A percentile compares a stretch with the other conserved stretches of the same genome.
These are phyloP conservation scores for Botrytis porri DNA, from an alignment of 2,329 filamentous ascomycete genomes.

Conservation along the genomic window DNA sequence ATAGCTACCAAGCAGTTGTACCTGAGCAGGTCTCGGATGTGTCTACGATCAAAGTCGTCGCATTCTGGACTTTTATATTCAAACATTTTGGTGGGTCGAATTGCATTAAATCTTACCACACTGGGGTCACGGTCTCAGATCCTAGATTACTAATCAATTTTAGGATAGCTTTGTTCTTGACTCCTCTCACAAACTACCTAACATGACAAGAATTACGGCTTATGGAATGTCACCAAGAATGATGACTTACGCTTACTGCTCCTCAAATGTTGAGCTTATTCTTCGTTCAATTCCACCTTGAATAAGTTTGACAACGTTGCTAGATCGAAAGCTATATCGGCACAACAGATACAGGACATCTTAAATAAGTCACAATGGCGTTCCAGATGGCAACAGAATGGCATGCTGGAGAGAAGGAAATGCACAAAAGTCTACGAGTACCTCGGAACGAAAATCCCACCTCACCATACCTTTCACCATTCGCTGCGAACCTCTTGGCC, in stretches of 20 bases:
- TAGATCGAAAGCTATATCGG: not conserved
- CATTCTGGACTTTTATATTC: not conserved
- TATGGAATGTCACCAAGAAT: not conserved
- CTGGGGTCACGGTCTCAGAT: not conserved
- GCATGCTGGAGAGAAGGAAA: constrained; percentile 60
- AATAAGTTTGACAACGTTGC: not conserved
- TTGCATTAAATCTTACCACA: too few species aligned
- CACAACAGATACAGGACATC: not conserved
- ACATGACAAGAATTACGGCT: not conserved
- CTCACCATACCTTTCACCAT: constrained; percentile 56
- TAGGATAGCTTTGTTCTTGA: not conserved
- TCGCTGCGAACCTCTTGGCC: constrained; percentile 58
- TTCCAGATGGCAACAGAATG: constrained; percentile 34
- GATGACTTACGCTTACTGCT: not conserved
- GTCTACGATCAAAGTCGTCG: not conserved
- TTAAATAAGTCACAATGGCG: constrained; percentile 5
- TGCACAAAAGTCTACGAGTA: constrained; percentile 60
- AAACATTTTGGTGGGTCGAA: not conserved
- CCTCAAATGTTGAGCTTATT: not conserved
- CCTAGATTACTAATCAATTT: constrained; percentile 9
- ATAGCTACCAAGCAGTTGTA: not conserved
- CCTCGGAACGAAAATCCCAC: constrained; percentile 64
- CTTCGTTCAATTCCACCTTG: not conserved
- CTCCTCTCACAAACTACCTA: not conserved
- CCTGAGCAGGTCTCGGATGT: not conserved